Evolutionary conservation across 495 filamentous ascomycete species (phyloP).

Genomic region (Tetracladium marchalianum): DNA sequence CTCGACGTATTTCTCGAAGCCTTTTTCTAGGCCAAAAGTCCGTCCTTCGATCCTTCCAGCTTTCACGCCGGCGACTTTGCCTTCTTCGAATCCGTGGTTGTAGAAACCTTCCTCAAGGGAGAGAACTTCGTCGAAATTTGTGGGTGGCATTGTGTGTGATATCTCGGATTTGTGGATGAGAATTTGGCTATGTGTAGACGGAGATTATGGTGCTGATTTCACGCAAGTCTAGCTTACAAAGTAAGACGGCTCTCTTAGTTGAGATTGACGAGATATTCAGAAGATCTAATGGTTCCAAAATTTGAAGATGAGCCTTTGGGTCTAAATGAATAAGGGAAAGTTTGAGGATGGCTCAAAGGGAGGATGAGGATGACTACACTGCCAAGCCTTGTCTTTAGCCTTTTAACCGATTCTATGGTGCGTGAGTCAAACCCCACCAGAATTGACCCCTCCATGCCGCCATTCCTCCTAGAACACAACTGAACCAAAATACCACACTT

Average conservation of each 20-base stretch:
- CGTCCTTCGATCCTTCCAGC: conserved; percentile 82
- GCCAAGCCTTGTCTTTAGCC: no score
- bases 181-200: no score
- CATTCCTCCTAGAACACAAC: conserved; percentile 1
- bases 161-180: background rate
- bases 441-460: background rate
- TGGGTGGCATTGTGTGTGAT: conserved; percentile 18
- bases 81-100: conserved; percentile 69
- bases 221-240: no score
- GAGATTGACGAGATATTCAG: no score
- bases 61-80: conserved; percentile 63
- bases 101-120: conserved; percentile 80
- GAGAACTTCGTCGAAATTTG: conserved; percentile 63
- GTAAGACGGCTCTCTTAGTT: no score
- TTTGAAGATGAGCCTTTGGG: no score
- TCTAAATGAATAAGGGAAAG: no score
- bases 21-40: conserved; percentile 82
- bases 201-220: no score
- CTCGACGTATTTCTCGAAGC: conserved; percentile 80
- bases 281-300: no score
- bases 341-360: no score
- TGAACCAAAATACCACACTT: conserved; percentile 1
- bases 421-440: background rate
- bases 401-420: no score
- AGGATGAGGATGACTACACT: no score